These are phyloP conservation scores for Lipomyces anomalus DNA, from an alignment of 805 yeast genomes.

Conservation along the genomic window DNA sequence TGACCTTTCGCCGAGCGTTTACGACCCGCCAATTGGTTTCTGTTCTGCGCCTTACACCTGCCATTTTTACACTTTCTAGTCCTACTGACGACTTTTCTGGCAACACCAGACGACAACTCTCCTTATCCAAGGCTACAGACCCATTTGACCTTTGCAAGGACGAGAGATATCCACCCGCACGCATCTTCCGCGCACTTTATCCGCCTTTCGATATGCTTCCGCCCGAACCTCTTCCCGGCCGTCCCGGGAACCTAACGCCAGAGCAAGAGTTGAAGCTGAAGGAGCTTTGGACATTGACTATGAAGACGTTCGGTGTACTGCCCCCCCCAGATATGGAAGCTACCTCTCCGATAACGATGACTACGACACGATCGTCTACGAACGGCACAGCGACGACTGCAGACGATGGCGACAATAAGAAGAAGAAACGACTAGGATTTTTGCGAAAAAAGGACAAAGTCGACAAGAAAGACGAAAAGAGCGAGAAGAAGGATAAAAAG, in stretches of 20 bases:
- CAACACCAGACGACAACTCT: too few species aligned
- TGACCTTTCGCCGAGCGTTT: too few species aligned
- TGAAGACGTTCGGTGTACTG: conserved; percentile 20
- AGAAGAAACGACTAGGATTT: conserved; percentile 26
- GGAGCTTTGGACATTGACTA: conserved; percentile 34
- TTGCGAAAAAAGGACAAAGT: conserved; percentile 22
- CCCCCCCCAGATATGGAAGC: conserved; percentile 25
- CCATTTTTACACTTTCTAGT: too few species aligned
- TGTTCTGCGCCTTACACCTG: too few species aligned
- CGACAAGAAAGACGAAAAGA: conserved; percentile 4
- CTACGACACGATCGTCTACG: conserved; percentile 6
- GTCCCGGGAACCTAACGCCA: conserved; percentile 35
- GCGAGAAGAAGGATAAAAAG: conserved; percentile 15
- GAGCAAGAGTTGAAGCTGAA: conserved; percentile 37
- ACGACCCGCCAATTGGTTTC: too few species aligned
- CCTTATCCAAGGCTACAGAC: too few species aligned
- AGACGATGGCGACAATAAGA: conserved; percentile 8
- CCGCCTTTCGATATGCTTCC: conserved; percentile 22
- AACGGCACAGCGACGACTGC: conserved; percentile 3
- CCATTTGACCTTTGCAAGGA: too few species aligned
- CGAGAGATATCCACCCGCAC: conserved; percentile 12
- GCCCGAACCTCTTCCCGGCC: conserved; percentile 30
- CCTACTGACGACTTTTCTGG: too few species aligned
- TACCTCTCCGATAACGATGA: conserved; percentile 3
- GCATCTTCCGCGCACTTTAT: conserved; percentile 13